phyloP scores from a whole-genome alignment of 2,329 filamentous ascomycete species.

The Bipolaris cookei region DNA sequence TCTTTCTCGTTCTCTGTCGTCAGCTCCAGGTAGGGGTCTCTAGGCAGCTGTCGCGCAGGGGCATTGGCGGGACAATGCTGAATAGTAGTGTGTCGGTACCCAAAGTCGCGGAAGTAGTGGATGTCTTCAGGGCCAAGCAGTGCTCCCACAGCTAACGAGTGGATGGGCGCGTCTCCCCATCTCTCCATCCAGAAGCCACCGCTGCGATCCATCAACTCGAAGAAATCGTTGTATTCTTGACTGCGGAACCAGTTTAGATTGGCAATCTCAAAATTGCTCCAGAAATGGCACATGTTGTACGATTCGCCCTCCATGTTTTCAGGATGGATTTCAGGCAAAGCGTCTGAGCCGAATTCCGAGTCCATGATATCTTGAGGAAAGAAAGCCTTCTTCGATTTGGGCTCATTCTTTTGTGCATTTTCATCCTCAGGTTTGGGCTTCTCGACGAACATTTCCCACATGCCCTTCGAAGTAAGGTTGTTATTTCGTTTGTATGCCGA shows the following conservation, averaged over 20 bases:
- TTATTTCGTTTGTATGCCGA: constrained; percentile 94
- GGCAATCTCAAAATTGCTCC: constrained; percentile 99
- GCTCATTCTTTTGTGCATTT: constrained; percentile 66
- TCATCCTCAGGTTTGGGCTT: constrained; percentile 66
- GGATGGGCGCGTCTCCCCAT: constrained; percentile 98
- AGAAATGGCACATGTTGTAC: constrained; percentile 99
- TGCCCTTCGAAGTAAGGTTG: constrained; percentile 85
- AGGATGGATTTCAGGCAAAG: constrained; percentile 80
- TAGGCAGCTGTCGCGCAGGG: constrained; percentile 81
- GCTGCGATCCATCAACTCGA: constrained; percentile 97
- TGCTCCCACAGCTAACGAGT: constrained; percentile 92
- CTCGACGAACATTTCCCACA: constrained; percentile 99
- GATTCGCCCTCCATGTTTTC: constrained; percentile 96
- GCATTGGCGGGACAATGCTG: constrained; percentile 98
- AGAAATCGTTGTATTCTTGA: constrained; percentile 97
- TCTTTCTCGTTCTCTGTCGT: constrained; percentile 83
- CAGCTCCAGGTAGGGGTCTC: constrained; percentile 79
- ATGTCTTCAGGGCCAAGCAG: constrained; percentile 83
- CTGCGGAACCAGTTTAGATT: constrained; percentile 94
- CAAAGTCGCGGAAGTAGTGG: constrained; percentile 99
- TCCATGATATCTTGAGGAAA: constrained; percentile 82
- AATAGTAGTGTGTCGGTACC: constrained; percentile 97
- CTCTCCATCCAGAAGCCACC: constrained; percentile 99
- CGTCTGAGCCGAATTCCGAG: constrained; percentile 72
- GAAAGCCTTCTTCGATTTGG: constrained; percentile 69